phyloP scores from a whole-genome alignment of 306 rosid species.

The Rosa rugosa region DNA sequence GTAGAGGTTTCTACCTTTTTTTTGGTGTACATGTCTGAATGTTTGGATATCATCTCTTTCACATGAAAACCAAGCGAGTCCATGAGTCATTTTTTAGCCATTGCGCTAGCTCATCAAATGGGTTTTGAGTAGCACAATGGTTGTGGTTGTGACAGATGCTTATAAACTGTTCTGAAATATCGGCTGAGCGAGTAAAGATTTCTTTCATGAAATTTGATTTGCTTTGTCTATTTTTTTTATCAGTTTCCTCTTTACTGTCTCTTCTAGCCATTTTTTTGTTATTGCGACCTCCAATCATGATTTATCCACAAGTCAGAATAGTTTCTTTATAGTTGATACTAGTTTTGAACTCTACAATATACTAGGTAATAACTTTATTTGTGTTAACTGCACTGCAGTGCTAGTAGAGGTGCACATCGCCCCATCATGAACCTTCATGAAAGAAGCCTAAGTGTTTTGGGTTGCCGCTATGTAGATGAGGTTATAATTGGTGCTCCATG shows the following conservation, averaged over 20 bases:
- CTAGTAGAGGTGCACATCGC: constrained; percentile 86
- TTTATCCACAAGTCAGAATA: not conserved
- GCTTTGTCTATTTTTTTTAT: not conserved
- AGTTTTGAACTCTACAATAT: not conserved
- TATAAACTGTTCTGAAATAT: not conserved
- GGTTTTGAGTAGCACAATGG: constrained; percentile 7
- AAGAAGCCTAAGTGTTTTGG: constrained; percentile 95
- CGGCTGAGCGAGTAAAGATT: not conserved
- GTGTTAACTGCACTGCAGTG: constrained; percentile 46
- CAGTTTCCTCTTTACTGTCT: not conserved
- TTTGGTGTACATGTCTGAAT: not conserved
- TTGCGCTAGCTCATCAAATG: constrained; percentile 1
- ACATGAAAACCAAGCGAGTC: not conserved
- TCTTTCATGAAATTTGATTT: not conserved
- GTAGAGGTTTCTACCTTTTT: not conserved
- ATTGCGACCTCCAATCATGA: not conserved
- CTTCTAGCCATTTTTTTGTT: not conserved
- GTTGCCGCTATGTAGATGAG: constrained; percentile 96
- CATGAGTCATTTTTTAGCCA: not conserved
- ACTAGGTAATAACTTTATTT: not conserved
- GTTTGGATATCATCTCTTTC: not conserved
- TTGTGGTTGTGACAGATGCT: not conserved
- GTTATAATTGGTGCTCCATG: constrained; percentile 98
- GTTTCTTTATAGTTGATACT: not conserved
- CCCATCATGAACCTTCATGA: constrained; percentile 99